Evolutionary conservation across 2,329 filamentous ascomycete genomes (phyloP).

Genomic region (Fusarium chlamydosporum): DNA sequence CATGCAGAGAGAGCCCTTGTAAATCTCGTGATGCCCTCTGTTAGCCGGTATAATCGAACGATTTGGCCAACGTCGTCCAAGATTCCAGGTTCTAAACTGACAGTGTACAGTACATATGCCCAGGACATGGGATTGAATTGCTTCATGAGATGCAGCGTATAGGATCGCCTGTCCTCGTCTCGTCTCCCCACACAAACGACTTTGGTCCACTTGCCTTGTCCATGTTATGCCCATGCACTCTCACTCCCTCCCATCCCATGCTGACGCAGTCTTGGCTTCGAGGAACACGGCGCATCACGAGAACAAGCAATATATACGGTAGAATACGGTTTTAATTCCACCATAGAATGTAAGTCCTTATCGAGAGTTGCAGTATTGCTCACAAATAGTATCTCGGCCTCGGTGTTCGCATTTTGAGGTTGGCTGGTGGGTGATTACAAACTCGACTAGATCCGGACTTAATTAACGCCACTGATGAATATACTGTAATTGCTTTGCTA

Average conservation of each 20-base stretch:
- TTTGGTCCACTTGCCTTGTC: constrained; percentile 18
- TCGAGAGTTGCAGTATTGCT: constrained; percentile 7
- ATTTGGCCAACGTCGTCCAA: constrained; percentile 22
- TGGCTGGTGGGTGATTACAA: constrained; percentile 18
- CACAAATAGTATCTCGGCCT: background rate
- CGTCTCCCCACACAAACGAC: constrained; percentile 29
- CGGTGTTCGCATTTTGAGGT: background rate
- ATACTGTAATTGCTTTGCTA: constrained; percentile 10
- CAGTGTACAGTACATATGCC: background rate
- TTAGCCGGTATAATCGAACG: constrained; percentile 25
- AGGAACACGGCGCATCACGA: constrained; percentile 5
- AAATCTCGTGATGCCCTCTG: constrained; percentile 12
- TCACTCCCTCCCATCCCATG: background rate
- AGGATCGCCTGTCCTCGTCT: constrained; percentile 19
- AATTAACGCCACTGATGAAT: constrained; percentile 12
- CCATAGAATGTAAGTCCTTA: background rate
- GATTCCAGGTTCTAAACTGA: constrained; percentile 10
- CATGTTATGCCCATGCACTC: constrained; percentile 1
- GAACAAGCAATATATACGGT: constrained; percentile 26
- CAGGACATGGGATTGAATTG: constrained; percentile 9
- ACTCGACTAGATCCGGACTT: constrained; percentile 9
- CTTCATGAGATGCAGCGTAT: constrained; percentile 1
- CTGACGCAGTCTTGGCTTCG: constrained; percentile 7
- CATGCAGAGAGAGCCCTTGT: constrained; percentile 13
- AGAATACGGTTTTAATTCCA: background rate